Base-by-base conservation (phyloP, 2,329 filamentous ascomycete genomes). In the Beauveria brongniartii region DNA sequence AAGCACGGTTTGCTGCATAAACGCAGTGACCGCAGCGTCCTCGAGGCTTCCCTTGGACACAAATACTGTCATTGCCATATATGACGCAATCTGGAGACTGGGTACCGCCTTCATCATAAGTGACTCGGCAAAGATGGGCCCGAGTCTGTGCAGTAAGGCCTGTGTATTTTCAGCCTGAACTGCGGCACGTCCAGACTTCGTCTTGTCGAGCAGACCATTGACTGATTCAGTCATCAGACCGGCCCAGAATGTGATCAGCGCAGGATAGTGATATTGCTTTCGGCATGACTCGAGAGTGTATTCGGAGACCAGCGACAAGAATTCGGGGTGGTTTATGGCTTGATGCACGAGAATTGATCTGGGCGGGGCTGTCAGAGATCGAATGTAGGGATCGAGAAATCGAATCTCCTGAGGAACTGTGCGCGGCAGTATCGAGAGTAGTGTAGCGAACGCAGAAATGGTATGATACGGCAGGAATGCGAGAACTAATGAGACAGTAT, bases 381-480 rank as follows among this genome's bases (percentile, higher is more conserved):
- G 85, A 65, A 93, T 85, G 74, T 97, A 97, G 4, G 93, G 93
- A 63, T 87, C 82, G 61, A 99, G 81, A 72, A 96, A 96, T 66
- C 87, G 88, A 72, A 94, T 92, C 43, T 90, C 85, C 46, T 83
- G 77, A 1, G 92, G 87, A 9, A 97, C 79, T 55, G 81, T 84
- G n/a, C 80, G 72, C 0, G 94, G 92, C 14, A 99, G 78, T 62
- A 99, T 95, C 1, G 91, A 92, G 28, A 99, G 80, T 8, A 97
- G 79, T 1, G 91, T 92, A 52, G 89, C 81, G 72, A 99, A 99
- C 16, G 91, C 85, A 6, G 90, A 89, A 37, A 91, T 88, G 8
- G 87, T 86, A 72, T 99, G 92, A 74, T 96, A 97, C 1, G 94
- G 94, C 5, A 99, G 80, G 72, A 97, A 97, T 3, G 92, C 90